Base-by-base conservation (phyloP, 805 yeast species). In the Lipomyces japonicus region DNA sequence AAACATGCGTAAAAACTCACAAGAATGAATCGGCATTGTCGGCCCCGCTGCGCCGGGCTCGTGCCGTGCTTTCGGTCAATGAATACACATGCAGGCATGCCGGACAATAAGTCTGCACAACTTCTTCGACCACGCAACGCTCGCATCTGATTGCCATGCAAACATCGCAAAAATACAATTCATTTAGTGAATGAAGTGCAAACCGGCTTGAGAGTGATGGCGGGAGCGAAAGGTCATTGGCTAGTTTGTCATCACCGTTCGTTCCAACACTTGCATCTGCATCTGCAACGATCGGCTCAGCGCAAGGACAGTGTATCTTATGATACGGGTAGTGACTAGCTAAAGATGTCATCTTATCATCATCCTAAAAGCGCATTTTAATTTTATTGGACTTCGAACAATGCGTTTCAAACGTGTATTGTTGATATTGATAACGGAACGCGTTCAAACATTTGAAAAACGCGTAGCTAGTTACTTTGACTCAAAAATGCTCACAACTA, bases 81-180 rank as follows among this genome's bases (percentile, higher is more conserved):
- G 67, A 55, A 18, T 64, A 64, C 19, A 66, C 69, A 46, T 60
- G 57, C 25, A 68, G 49, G 48, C 74, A 71, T 30, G 60, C 45
- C 9, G 73, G 69, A 50, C 74, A 71, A 53, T 46, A 71, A 46
- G 64, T 50, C 25, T 62, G 48, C 4, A 64, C 65, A 3, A 71
- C 62, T 41, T 68, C 72, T 16, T 56, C 59, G 16, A 61, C 64
- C 1, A 68, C 62, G 48, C 75, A 71, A 19, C 60, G 57, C 26
- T 61, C 67, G 55, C 74, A 71, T 16, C 71, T 51, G 12, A 69
- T 38, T 7, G 68, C 54, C 21, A 46, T 57, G 52, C 74, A 71
- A n/a, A 48, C 48, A 23, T 61, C 65, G 51, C 74, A 71, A 51
- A 65, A 71, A 44, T 68, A 69, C 32, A 71, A 61, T 39, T 53